Evolutionary conservation across 2,329 filamentous ascomycete genomes (phyloP).

Genomic region (Colletotrichum sp.): DNA sequence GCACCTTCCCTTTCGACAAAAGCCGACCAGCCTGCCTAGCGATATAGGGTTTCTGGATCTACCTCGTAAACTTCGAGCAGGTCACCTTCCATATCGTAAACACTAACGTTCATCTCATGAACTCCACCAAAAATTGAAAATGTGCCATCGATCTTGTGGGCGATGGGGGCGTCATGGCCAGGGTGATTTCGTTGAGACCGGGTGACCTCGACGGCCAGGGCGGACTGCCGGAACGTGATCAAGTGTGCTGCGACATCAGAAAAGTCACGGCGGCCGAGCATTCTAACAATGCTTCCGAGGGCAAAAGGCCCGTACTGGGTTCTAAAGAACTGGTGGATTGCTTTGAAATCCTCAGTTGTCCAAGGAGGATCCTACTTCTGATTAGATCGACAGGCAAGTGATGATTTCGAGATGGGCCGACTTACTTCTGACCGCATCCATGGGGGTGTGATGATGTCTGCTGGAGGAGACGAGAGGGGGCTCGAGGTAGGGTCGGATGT

Average conservation of each 20-base stretch:
- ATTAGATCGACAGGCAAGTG: neutral
- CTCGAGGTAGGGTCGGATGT: neutral
- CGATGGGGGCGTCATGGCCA: neutral
- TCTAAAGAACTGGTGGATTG: neutral
- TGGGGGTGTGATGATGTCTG: fast-evolving
- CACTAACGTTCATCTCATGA: neutral
- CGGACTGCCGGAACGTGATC: neutral
- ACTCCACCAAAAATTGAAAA: neutral
- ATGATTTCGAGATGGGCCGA: neutral
- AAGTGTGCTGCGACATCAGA: neutral
- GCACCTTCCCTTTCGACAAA: neutral
- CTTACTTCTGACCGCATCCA: neutral
- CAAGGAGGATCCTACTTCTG: neutral
- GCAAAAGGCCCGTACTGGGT: neutral
- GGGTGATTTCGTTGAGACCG: neutral
- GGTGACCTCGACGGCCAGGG: neutral
- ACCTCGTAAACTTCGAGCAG: neutral
- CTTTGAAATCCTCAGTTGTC: neutral
- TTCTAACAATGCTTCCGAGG: neutral
- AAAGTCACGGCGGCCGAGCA: neutral
- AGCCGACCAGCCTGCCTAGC: neutral
- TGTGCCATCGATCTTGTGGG: neutral
- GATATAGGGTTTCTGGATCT: neutral
- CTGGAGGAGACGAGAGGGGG: neutral
- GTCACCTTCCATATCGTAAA: neutral